Evolutionary conservation across 2,329 filamentous ascomycete species (phyloP).

Genomic region (Rutstroemia sydowiana): DNA sequence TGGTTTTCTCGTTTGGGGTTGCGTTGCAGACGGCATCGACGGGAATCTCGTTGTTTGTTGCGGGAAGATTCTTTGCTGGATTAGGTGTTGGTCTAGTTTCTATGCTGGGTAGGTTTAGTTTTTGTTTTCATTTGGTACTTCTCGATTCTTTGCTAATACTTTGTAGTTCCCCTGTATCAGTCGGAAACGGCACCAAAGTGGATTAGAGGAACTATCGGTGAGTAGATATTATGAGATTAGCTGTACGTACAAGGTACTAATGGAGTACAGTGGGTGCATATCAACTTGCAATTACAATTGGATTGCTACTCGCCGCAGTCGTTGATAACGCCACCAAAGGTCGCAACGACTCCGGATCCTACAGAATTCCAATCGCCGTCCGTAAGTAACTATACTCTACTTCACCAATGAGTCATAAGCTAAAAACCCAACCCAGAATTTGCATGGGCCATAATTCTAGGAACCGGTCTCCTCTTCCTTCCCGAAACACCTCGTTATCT

Average conservation of each 20-base stretch:
- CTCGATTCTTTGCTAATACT: neutral
- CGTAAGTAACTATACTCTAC: constrained; percentile 28
- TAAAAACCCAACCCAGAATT: constrained; percentile 41
- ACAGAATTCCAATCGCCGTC: constrained; percentile 72
- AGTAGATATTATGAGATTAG: neutral
- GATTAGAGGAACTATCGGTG: constrained; percentile 6
- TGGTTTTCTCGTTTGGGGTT: constrained; percentile 61
- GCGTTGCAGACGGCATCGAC: constrained; percentile 58
- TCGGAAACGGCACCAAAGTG: constrained; percentile 9
- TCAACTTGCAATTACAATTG: constrained; percentile 76
- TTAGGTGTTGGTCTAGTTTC: constrained; percentile 67
- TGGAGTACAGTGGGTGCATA: constrained; percentile 41
- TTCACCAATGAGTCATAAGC: neutral
- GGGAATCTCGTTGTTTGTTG: constrained; percentile 57
- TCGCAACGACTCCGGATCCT: constrained; percentile 54
- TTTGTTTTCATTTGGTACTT: no score
- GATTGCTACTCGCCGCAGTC: constrained; percentile 67
- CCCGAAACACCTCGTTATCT: constrained; percentile 33
- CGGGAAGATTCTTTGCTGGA: constrained; percentile 67
- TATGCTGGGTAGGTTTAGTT: constrained; percentile 47
- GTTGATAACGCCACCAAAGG: constrained; percentile 65
- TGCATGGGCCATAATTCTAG: constrained; percentile 49
- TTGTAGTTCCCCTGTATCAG: constrained; percentile 4
- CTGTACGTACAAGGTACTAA: neutral
- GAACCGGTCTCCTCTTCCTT: constrained; percentile 18